Conservation (phyloP, 495 filamentous ascomycete genomes). For the Jackrogersella multiformis region DNA sequence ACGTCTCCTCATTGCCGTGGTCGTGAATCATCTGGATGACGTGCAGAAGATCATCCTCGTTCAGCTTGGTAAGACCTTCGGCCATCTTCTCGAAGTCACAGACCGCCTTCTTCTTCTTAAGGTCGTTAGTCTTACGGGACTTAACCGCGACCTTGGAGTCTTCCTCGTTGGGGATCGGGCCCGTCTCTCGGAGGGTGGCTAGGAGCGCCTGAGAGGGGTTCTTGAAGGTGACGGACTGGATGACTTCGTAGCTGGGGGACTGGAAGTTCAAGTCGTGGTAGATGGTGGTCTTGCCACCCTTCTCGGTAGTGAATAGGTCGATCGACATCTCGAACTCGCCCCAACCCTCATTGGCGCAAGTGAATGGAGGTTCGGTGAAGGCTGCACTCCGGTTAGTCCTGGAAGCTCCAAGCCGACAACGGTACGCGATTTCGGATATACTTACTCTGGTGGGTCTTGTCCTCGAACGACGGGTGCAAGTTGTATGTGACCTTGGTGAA, state of each 20-base stretch:
- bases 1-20: conserved; percentile 89
- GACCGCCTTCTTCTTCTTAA: conserved; percentile 85
- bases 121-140: conserved; percentile 67
- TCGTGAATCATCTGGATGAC: conserved; percentile 99
- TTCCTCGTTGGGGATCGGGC: conserved; percentile 81
- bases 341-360: conserved; percentile 94
- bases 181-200: conserved; percentile 77
- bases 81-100: conserved; percentile 98
- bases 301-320: conserved; percentile 79
- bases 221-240: conserved; percentile 84
- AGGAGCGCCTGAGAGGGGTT: conserved; percentile 89
- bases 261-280: conserved; percentile 93
- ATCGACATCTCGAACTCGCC: conserved; percentile 98
- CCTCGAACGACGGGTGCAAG: conserved; percentile 91
- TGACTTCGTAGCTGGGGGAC: conserved; percentile 79
- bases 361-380: conserved; percentile 85
- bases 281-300: conserved; percentile 81
- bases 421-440: conserved; percentile 18
- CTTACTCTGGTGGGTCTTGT: conserved; percentile 79
- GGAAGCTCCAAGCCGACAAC: background rate
- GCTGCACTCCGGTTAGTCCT: conserved; percentile 56
- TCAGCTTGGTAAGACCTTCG: conserved; percentile 84
- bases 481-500: conserved; percentile 94
- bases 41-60: conserved; percentile 88
- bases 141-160: conserved; percentile 58